Evolutionary conservation across 2,329 filamentous ascomycete species (phyloP), one percentile per base, ranked within the genome.

Genomic region (Nemania sp.): DNA sequence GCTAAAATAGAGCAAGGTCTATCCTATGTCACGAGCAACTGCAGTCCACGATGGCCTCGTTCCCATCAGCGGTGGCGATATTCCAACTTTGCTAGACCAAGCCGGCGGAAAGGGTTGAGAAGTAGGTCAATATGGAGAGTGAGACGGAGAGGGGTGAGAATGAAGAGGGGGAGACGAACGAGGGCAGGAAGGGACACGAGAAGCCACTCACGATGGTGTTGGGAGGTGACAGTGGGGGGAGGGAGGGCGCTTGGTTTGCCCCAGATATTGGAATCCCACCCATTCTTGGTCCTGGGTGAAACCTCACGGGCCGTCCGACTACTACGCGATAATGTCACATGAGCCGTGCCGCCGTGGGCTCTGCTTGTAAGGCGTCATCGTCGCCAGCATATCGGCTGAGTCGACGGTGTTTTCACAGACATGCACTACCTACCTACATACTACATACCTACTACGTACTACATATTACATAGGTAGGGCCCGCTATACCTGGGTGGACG

Each of bases 301-400:
- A 35, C 43, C 43, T 55, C 27, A 38, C 26, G 45, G 35, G 35
- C 22, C 29, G 38, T 24, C 52, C 35, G 35, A 43, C 20, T 45
- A 54, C 49, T 49, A 54, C 32, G 26, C 49, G 38, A 5, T 13
- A 35, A 32, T 54, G 41, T 56, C 51, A 52, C 20, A 63, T 56
- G 53, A 56, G 41, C 54, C 20, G 53, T 58, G 43, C 49, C 35
- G 29, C 26, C 35, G n/a, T 51, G 53, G 60, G 52, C 41, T 62
- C n/a, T 62, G 41, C 8, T 32, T 5, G 41, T 45, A 49, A 53
- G n/a, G 27, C 27, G 52, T 56, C 27, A 24, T 32, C 27, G 27
- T 62, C 49, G 18, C 49, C 27, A 56, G 38, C 27, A 15, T 20
- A 51, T 27, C 47, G 20, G 24, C 47, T 51, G 22, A 15, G 24